phyloP scores from a whole-genome alignment of 2,329 filamentous ascomycete genomes.

The Spiromastix sp. region DNA sequence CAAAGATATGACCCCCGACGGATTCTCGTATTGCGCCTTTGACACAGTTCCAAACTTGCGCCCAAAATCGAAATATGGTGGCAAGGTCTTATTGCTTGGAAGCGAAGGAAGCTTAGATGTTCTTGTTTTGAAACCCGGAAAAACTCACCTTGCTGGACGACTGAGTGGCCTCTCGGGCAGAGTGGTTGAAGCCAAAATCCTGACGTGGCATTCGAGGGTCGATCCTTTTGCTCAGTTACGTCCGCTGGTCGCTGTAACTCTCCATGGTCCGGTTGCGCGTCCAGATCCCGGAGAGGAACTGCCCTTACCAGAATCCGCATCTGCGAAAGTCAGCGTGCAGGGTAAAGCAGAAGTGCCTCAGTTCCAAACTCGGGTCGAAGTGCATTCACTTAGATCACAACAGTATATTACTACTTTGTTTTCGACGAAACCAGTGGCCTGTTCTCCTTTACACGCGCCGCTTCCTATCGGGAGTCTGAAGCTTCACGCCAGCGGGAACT shows the following conservation, averaged over 20 bases:
- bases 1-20: constrained; percentile 20
- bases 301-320: constrained; percentile 18
- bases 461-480: constrained; percentile 61
- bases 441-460: constrained; percentile 56
- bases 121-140: constrained; percentile 60
- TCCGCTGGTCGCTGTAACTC: constrained; percentile 66
- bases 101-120: constrained; percentile 73
- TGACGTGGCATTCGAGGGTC: constrained; percentile 54
- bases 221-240: constrained; percentile 46
- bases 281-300: constrained; percentile 26
- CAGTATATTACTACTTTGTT: constrained; percentile 63
- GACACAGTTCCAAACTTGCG: constrained; percentile 52
- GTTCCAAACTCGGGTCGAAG: constrained; percentile 80
- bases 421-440: constrained; percentile 55
- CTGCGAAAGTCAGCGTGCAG: constrained; percentile 16
- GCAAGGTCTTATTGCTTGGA: constrained; percentile 65
- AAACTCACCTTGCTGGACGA: constrained; percentile 57
- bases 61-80: constrained; percentile 29
- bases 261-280: constrained; percentile 59
- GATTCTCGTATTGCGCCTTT: constrained; percentile 69
- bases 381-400: constrained; percentile 75
- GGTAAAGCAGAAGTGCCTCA: constrained; percentile 17
- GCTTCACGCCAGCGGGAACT: constrained; percentile 62
- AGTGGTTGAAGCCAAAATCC: constrained; percentile 70
- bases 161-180: constrained; percentile 69